Conservation (phyloP, 257 asterid species). For the Solanum medicagineum region DNA sequence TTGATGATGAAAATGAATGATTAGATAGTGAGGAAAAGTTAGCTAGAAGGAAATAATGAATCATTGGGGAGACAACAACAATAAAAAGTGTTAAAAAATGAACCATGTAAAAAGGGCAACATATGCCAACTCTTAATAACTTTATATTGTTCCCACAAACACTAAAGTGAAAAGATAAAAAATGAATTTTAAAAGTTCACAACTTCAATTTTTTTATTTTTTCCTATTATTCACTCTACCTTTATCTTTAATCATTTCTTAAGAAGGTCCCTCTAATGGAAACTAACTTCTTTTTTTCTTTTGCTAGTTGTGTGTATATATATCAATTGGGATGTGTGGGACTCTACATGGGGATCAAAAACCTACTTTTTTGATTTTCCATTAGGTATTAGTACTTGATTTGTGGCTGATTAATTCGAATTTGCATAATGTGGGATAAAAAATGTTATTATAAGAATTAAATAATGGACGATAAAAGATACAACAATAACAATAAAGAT, state of each 20-base stretch:
- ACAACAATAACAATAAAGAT: background rate
- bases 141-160: background rate
- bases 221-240: background rate
- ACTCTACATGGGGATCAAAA: background rate
- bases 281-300: background rate
- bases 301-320: background rate
- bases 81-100: background rate
- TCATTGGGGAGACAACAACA: background rate
- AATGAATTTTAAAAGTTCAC: background rate
- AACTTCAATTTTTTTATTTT: background rate
- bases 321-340: background rate
- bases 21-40: background rate
- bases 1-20: constrained; percentile 8
- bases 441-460: background rate
- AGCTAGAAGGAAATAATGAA: background rate
- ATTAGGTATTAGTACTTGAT: accelerated
- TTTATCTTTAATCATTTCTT: background rate
- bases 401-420: background rate
- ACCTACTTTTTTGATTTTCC: background rate
- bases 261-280: background rate
- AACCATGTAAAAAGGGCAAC: background rate
- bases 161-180: background rate
- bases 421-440: background rate
- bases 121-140: background rate
- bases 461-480: background rate